These are phyloP conservation scores for Dendrobium catenatum DNA, from an alignment of 106 monocot species.

Conservation along the genomic window DNA sequence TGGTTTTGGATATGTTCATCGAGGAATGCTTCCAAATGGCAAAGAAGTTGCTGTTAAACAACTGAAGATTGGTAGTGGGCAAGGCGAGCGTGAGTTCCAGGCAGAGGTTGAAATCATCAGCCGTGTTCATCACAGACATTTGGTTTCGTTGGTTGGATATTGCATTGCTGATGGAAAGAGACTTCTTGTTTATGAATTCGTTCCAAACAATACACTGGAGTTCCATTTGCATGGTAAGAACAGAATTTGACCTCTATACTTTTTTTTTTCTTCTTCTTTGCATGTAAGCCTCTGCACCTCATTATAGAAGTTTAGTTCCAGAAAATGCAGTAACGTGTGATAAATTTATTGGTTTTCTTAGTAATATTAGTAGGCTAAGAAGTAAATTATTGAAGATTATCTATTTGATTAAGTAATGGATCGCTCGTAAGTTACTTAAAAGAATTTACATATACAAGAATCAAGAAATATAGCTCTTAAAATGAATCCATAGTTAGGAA, in stretches of 20 bases:
- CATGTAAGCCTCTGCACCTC: not conserved
- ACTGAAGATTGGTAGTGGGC: constrained; percentile 51
- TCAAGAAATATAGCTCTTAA: not conserved
- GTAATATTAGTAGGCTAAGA: not conserved
- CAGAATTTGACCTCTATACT: not conserved
- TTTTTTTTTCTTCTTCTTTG: not conserved
- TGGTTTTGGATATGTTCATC: constrained; percentile 70
- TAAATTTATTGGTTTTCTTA: not conserved
- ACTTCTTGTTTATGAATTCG: constrained; percentile 73
- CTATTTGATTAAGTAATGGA: not conserved
- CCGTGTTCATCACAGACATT: constrained; percentile 65
- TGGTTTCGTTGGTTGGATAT: constrained; percentile 70
- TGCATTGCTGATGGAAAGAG: constrained; percentile 56
- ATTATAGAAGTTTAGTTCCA: not conserved
- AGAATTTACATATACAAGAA: not conserved
- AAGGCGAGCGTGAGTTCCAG: constrained; percentile 60
- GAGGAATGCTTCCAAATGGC: constrained; percentile 52
- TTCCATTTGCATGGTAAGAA: constrained; percentile 58
- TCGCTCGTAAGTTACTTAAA: not conserved
- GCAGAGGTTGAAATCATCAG: constrained; percentile 61
- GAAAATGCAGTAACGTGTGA: not conserved
- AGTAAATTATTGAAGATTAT: not conserved
- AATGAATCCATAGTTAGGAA: not conserved
- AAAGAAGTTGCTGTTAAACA: constrained; percentile 73
- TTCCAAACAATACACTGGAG: constrained; percentile 50